phyloP scores from a whole-genome alignment of 2,329 filamentous ascomycete species.

The Rutstroemia sp. region DNA sequence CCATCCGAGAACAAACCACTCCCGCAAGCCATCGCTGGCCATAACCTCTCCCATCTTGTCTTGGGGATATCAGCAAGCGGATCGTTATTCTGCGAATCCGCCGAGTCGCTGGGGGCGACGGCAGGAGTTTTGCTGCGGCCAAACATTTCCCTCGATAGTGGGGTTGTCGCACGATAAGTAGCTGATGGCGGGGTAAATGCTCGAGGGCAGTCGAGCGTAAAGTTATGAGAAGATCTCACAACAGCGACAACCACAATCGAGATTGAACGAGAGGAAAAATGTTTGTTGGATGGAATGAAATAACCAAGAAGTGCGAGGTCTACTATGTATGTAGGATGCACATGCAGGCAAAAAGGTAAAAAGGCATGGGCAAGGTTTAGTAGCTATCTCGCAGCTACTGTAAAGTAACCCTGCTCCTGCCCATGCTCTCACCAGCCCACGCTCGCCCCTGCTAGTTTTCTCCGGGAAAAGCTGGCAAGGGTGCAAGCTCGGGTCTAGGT shows the following conservation, averaged over 20 bases:
- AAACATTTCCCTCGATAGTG: slow-evolving; percentile 9
- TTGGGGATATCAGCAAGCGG: slow-evolving; percentile 18
- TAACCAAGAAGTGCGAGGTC: too few relatives aligned
- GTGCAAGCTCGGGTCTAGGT: background rate
- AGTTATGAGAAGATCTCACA: background rate
- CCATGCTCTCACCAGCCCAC: too few relatives aligned
- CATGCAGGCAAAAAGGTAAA: too few relatives aligned
- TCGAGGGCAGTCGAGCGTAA: background rate
- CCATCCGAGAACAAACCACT: slow-evolving; percentile 88
- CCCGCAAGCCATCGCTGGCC: slow-evolving; percentile 75
- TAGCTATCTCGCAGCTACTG: too few relatives aligned
- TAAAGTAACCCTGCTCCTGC: too few relatives aligned
- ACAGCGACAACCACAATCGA: too few relatives aligned
- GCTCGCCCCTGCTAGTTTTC: background rate
- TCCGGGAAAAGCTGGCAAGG: background rate
- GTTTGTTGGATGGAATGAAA: too few relatives aligned
- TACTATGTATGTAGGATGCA: too few relatives aligned
- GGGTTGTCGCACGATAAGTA: too few relatives aligned
- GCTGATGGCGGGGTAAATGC: background rate
- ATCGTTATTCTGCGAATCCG: slow-evolving; percentile 10
- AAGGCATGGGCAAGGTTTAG: too few relatives aligned
- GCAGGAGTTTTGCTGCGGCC: slow-evolving; percentile 11
- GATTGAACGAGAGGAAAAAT: too few relatives aligned
- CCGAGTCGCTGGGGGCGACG: slow-evolving; percentile 1
- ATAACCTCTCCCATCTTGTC: slow-evolving; percentile 23